A percentile compares a stretch with the other conserved stretches of the same genome.
Evolutionary conservation across 192 early-diverging fungal species (phyloP).

Genomic region (Chytriomyces hyalinus): DNA sequence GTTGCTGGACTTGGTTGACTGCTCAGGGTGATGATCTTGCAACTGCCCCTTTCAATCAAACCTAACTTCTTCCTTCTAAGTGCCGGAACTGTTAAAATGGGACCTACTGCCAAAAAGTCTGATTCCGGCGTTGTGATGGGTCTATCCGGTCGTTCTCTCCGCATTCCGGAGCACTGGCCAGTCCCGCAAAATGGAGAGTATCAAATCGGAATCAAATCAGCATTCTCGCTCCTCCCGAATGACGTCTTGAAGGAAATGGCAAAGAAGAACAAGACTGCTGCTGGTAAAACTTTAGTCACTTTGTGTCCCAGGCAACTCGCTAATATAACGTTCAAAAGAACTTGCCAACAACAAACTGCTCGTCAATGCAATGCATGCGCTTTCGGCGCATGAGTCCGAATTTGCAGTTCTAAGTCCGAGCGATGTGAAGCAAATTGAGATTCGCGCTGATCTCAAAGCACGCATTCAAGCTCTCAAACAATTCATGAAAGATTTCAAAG

Average conservation of each 20-base stretch:
- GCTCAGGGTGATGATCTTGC: conserved; percentile 71
- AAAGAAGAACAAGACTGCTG: background rate
- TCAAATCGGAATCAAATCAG: conserved; percentile 63
- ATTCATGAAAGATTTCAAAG: conserved; percentile 66
- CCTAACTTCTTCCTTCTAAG: background rate
- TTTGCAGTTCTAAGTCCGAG: background rate
- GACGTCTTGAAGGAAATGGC: conserved; percentile 1
- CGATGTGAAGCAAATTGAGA: background rate
- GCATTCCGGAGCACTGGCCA: conserved; percentile 46
- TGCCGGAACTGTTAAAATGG: background rate
- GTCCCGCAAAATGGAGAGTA: conserved; percentile 74
- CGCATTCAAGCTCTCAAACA: conserved; percentile 69
- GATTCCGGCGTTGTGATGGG: conserved; percentile 64
- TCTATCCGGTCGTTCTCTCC: conserved; percentile 75
- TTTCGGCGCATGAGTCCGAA: conserved; percentile 5
- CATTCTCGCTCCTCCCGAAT: conserved; percentile 1
- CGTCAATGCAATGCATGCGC: conserved; percentile 1
- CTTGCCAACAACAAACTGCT: conserved; percentile 20
- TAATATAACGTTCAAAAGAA: background rate
- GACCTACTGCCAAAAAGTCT: conserved; percentile 1
- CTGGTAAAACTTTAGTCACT: background rate
- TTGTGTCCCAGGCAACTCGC: background rate
- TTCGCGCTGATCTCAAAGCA: conserved; percentile 60
- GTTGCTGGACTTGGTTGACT: conserved; percentile 91
- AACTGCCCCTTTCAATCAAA: background rate